phyloP scores from a whole-genome alignment of 192 early-diverging fungal genomes.

The Umbelopsis sp. region DNA sequence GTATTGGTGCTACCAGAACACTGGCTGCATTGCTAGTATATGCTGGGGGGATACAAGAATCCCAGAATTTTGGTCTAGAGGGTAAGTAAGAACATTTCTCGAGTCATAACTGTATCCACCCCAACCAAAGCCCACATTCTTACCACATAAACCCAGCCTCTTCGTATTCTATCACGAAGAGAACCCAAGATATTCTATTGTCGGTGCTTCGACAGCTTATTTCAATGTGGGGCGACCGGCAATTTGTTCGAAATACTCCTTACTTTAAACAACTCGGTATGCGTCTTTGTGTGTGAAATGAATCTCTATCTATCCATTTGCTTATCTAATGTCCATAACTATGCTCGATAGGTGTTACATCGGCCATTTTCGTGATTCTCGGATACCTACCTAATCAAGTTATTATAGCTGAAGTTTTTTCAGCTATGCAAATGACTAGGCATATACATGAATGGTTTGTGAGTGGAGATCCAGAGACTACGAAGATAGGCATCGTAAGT shows the following conservation, averaged over 20 bases:
- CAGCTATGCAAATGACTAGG: conserved; percentile 10
- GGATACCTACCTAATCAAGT: background rate
- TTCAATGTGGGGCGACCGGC: background rate
- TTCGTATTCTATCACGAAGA: background rate
- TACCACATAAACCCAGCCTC: background rate
- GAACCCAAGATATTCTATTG: background rate
- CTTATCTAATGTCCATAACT: background rate
- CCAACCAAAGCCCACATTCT: background rate
- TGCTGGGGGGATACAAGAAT: conserved; percentile 1
- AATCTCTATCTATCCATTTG: background rate
- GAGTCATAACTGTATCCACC: background rate
- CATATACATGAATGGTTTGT: conserved; percentile 16
- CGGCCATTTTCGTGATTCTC: conserved; percentile 9
- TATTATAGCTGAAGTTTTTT: background rate
- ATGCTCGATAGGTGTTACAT: conserved; percentile 7
- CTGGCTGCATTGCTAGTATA: conserved; percentile 3
- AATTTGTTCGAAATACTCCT: conserved; percentile 3
- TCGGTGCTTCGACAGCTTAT: background rate
- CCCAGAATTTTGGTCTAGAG: background rate
- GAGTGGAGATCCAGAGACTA: conserved; percentile 2
- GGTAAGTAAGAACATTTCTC: background rate
- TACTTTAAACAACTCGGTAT: background rate
- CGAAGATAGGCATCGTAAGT: conserved; percentile 9
- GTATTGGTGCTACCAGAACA: background rate
- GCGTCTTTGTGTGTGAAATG: background rate